A percentile compares a stretch with the other conserved stretches of the same genome.
Conservation (phyloP, 371 early-diverging fungal genomes). For the Syncephalastrum monosporum region DNA sequence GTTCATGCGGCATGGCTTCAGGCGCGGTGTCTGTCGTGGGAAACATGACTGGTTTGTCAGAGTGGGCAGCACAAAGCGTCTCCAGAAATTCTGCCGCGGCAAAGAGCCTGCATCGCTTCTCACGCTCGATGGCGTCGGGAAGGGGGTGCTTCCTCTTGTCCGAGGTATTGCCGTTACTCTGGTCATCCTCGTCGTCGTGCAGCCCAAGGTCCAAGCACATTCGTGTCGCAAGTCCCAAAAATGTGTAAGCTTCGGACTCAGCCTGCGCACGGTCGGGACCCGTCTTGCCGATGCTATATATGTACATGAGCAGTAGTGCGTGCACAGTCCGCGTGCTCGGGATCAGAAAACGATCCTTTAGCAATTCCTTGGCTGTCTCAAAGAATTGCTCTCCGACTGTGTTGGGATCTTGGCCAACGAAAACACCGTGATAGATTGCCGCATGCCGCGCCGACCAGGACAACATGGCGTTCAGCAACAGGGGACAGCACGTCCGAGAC, state of each 20-base stretch:
- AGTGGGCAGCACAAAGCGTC: slow-evolving; percentile 38
- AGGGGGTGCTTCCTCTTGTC: neutral
- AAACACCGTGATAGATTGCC: slow-evolving; percentile 43
- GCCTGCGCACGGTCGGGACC: slow-evolving; percentile 22
- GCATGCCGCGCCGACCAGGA: slow-evolving; percentile 52
- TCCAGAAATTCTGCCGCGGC: slow-evolving; percentile 43
- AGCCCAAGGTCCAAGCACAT: slow-evolving; percentile 44
- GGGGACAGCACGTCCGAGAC: slow-evolving; percentile 13
- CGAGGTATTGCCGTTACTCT: neutral
- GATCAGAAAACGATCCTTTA: slow-evolving; percentile 33
- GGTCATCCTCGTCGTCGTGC: slow-evolving; percentile 22
- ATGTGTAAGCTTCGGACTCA: slow-evolving; percentile 48
- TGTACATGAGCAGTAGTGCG: slow-evolving; percentile 46
- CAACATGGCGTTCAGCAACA: slow-evolving; percentile 38
- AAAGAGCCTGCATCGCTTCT: slow-evolving; percentile 36
- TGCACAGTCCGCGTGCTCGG: slow-evolving; percentile 42
- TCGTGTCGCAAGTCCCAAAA: slow-evolving; percentile 45
- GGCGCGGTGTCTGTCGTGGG: slow-evolving; percentile 30
- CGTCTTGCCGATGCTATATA: slow-evolving; percentile 46
- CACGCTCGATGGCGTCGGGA: slow-evolving; percentile 7
- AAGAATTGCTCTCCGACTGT: slow-evolving; percentile 42
- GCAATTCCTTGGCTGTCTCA: slow-evolving; percentile 27
- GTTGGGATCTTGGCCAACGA: slow-evolving; percentile 47
- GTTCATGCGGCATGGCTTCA: slow-evolving; percentile 23
- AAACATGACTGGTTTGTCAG: slow-evolving; percentile 42